Percentiles rank a stretch among this genome's conserved stretches.
phyloP scores from a whole-genome alignment of 1,139 yeast genomes.

The Candida frijolesensis region DNA sequence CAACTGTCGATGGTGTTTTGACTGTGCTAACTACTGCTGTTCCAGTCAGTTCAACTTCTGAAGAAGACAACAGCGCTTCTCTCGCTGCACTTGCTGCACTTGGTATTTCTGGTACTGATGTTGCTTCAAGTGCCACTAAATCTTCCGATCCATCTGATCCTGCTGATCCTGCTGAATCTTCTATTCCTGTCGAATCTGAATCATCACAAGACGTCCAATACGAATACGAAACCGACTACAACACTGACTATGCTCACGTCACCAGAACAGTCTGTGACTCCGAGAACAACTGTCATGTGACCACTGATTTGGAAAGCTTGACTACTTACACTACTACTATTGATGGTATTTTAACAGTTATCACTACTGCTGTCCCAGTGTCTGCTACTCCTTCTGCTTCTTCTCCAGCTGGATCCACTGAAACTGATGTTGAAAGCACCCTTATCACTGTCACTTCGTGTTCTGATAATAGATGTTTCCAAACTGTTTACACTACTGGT shows the following conservation, averaged over 20 bases:
- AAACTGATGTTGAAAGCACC: constrained; percentile 23
- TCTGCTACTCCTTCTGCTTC: constrained; percentile 20
- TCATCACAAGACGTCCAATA: constrained; percentile 16
- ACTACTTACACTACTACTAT: constrained; percentile 44
- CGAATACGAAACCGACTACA: constrained; percentile 32
- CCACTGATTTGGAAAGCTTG: constrained; percentile 35
- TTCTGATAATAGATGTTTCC: constrained; percentile 33
- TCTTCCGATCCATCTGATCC: neutral
- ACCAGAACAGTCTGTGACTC: constrained; percentile 40
- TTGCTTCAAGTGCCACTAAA: neutral
- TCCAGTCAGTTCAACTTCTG: constrained; percentile 6
- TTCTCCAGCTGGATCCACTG: constrained; percentile 9
- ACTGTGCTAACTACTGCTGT: constrained; percentile 29
- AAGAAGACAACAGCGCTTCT: constrained; percentile 11
- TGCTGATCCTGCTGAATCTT: constrained; percentile 2
- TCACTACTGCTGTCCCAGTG: constrained; percentile 16
- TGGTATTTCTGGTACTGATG: neutral
- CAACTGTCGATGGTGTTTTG: constrained; percentile 43
- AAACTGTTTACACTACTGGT: constrained; percentile 28
- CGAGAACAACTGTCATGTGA: constrained; percentile 33
- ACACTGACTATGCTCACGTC: constrained; percentile 24
- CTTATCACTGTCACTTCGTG: constrained; percentile 51
- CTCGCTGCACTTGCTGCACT: neutral
- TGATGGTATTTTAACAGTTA: constrained; percentile 44
- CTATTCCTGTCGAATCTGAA: neutral